phyloP scores from a whole-genome alignment of 805 yeast genomes.

The Ogataea sp. region DNA sequence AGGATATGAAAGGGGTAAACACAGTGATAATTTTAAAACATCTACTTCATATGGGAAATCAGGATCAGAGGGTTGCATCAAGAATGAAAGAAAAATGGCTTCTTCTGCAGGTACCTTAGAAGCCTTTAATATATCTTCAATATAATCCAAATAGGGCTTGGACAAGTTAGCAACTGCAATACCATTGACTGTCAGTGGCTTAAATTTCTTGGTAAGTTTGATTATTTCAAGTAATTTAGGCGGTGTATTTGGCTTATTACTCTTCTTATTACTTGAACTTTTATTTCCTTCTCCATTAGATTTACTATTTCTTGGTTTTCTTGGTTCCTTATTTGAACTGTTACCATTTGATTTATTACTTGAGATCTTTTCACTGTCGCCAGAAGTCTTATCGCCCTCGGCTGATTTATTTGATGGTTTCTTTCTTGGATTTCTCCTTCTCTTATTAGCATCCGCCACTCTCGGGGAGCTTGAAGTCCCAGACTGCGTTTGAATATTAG shows the following conservation, averaged over 20 bases:
- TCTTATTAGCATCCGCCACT: not conserved
- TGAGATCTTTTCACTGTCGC: no score
- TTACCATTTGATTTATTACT: not conserved
- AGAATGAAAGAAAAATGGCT: slow-evolving; percentile 33
- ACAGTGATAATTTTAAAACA: slow-evolving; percentile 41
- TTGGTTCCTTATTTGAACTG: not conserved
- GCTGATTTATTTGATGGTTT: no score
- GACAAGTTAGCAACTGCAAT: slow-evolving; percentile 13
- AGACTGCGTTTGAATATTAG: no score
- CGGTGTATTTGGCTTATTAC: not conserved
- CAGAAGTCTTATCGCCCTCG: no score
- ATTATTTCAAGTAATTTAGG: slow-evolving; percentile 13
- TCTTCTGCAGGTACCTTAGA: slow-evolving; percentile 6
- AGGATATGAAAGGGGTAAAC: slow-evolving; percentile 52
- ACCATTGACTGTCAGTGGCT: slow-evolving; percentile 25
- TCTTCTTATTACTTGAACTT: not conserved
- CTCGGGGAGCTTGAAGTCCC: no score
- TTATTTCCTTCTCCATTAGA: no score
- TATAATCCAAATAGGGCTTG: slow-evolving; percentile 10
- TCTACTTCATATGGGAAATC: slow-evolving; percentile 63
- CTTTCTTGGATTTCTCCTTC: not conserved
- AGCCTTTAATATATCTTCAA: slow-evolving; percentile 8
- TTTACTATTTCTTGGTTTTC: not conserved
- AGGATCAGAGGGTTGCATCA: slow-evolving; percentile 55
- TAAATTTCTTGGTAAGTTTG: slow-evolving; percentile 11